These are phyloP conservation scores for barrel medic (Medicago truncatula) DNA, from an alignment of 306 rosid genomes.

Conservation along the genomic window DNA sequence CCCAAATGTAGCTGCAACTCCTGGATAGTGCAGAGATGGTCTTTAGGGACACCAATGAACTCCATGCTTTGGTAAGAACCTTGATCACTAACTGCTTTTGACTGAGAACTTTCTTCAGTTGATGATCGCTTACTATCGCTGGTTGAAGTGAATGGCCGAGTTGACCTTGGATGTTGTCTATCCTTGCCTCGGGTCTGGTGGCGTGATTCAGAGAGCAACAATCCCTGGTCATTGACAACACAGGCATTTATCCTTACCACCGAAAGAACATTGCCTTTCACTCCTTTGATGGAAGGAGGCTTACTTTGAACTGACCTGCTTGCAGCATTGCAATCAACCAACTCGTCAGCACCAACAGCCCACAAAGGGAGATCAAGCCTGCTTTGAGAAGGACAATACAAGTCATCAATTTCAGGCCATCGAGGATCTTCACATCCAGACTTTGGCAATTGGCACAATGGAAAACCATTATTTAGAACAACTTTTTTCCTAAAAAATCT, in stretches of 20 bases:
- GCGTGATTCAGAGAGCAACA: slow-evolving; percentile 80
- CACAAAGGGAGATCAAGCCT: slow-evolving; percentile 92
- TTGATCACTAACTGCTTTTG: slow-evolving; percentile 54
- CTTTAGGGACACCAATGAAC: slow-evolving; percentile 62
- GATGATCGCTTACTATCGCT: slow-evolving; percentile 84
- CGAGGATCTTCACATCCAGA: slow-evolving; percentile 97
- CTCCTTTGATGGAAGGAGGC: slow-evolving; percentile 62
- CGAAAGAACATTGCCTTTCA: slow-evolving; percentile 81
- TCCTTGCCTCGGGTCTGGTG: slow-evolving; percentile 72
- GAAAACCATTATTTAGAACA: slow-evolving; percentile 84
- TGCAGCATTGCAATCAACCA: slow-evolving; percentile 55
- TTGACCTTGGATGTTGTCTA: slow-evolving; percentile 68
- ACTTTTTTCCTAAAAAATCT: slow-evolving; percentile 75
- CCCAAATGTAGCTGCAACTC: slow-evolving; percentile 87
- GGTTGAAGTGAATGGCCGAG: slow-evolving; percentile 64
- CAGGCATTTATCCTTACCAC: slow-evolving; percentile 96
- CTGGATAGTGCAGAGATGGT: slow-evolving; percentile 65
- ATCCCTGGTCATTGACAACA: slow-evolving; percentile 88
- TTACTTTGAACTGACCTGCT: slow-evolving; percentile 64
- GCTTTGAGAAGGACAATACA: slow-evolving; percentile 83
- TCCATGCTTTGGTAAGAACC: slow-evolving; percentile 55
- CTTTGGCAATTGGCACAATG: slow-evolving; percentile 85
- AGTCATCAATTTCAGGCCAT: slow-evolving; percentile 84
- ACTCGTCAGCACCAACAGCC: slow-evolving; percentile 88
- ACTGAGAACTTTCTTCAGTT: slow-evolving; percentile 70